A percentile compares a stretch with the other conserved stretches of the same genome.
Evolutionary conservation across 1,284 basidiomycete genomes (phyloP).

Genomic region (Leccinum huronense): DNA sequence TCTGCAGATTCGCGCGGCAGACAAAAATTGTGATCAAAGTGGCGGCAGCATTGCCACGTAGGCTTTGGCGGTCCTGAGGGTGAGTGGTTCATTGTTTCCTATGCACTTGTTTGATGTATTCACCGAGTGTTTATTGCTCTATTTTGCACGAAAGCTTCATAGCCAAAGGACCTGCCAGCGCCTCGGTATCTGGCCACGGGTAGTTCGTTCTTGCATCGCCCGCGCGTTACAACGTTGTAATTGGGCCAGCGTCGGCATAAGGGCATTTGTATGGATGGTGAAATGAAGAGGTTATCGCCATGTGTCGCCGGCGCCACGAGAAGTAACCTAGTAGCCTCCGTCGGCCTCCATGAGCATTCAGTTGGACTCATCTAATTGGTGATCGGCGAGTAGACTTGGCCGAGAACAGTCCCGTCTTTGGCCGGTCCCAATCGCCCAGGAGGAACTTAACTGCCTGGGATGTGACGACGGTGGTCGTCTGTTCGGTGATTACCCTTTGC

Average conservation of each 20-base stretch:
- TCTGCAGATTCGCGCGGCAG: not conserved
- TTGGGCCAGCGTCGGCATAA: not conserved
- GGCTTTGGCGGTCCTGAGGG: not conserved
- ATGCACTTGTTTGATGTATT: not conserved
- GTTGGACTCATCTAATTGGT: constrained; percentile 1
- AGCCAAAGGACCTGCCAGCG: not conserved
- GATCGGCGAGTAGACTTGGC: not conserved
- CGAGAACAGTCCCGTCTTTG: not conserved
- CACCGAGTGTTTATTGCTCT: constrained; percentile 4
- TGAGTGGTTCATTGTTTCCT: not conserved
- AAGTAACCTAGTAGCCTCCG: constrained; percentile 4
- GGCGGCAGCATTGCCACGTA: not conserved
- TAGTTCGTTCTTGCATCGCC: constrained; percentile 1
- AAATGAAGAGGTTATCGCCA: constrained; percentile 3
- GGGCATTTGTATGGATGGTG: constrained; percentile 1
- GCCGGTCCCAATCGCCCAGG: not conserved
- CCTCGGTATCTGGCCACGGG: not conserved
- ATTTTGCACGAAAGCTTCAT: not conserved
- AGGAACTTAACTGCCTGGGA: not conserved
- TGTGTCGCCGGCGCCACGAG: constrained; percentile 5
- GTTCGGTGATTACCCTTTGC: constrained; percentile 14
- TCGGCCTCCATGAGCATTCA: constrained; percentile 8
- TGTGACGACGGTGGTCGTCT: constrained; percentile 3
- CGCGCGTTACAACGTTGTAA: not conserved
- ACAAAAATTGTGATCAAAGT: not conserved